A percentile compares a stretch with the other conserved stretches of the same genome.
phyloP scores from a whole-genome alignment of 768 basidiomycete species.

The Xerocomellus dryophilus region DNA sequence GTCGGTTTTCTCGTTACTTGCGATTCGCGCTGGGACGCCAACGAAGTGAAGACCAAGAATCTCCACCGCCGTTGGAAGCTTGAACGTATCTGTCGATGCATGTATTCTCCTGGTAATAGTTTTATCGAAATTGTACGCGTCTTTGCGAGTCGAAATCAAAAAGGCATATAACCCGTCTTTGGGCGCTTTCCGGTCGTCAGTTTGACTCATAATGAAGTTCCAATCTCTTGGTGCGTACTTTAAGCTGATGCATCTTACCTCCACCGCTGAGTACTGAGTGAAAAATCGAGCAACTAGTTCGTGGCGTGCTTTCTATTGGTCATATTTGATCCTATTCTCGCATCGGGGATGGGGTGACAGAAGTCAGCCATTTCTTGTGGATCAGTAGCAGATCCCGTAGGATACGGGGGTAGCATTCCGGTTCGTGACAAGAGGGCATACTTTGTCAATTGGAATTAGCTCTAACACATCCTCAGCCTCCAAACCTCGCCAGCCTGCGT shows the following conservation, averaged over 20 bases:
- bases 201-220: neutral
- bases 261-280: too few species aligned
- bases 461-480: constrained; percentile 32
- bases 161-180: neutral
- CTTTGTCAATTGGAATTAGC: neutral
- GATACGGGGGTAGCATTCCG: neutral
- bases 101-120: neutral
- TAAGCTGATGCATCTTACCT: neutral
- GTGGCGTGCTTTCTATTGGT: neutral
- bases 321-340: too few species aligned
- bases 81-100: constrained; percentile 1
- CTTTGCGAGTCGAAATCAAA: neutral
- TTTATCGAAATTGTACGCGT: neutral
- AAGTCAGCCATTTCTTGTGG: neutral
- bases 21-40: constrained; percentile 51
- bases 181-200: neutral
- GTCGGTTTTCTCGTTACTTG: constrained; percentile 58
- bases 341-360: neutral
- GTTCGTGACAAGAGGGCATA: neutral
- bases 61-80: neutral
- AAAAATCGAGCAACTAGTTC: neutral
- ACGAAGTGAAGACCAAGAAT: constrained; percentile 36
- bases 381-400: neutral
- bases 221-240: neutral
- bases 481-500: constrained; percentile 64